Evolutionary conservation across 768 basidiomycete species (phyloP), one percentile per base, ranked within the genome.

Genomic region (Serendipita sp.): DNA sequence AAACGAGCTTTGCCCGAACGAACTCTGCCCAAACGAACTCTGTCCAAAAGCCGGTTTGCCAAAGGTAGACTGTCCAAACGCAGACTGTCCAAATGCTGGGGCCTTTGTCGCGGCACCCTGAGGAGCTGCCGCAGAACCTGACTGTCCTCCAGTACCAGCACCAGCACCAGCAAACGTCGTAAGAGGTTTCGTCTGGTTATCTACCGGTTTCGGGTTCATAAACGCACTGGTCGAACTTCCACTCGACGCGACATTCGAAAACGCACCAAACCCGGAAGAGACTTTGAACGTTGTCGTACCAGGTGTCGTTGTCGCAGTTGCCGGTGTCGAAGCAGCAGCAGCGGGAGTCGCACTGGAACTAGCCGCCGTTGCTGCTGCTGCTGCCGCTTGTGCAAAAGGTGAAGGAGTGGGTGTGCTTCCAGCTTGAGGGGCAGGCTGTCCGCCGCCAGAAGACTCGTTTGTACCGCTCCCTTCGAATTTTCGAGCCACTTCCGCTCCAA

Each of bases 21-120:
- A 18, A 70, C 70, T 51, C 73, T 75, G 48, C 69, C 75, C 15
- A 68, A 71, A 70, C 82, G 80, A 65, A 88, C 73, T 53, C 88
- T 60, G 56, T 10, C 56, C 56, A 53, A 53, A 53, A 0, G 48
- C 48, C 16, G 56, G 70, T 34, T 88, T 83, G n/a, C 76, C 73
- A 68, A 86, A 90, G 0, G 86, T 68, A 63, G 78, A 74, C 15
- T 77, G 74, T 3, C 75, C 72, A 65, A 85, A 82, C 1, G 77
- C 76, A 46, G 72, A 72, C 0, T 74, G 66, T 1, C 78, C 78
- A 13, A 60, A 60, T 35, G 56, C 35, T 38, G 56, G 56, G 24
- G 34, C 35, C 35, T 30, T 60, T 10, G 56, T 60, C 4, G 56
- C 56, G 8, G 24, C 56, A 60, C 10, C 24, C 11, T 10, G 5